Evolutionary conservation across 305 asterid species (phyloP).

Genomic region (Fraxinus floribunda): DNA sequence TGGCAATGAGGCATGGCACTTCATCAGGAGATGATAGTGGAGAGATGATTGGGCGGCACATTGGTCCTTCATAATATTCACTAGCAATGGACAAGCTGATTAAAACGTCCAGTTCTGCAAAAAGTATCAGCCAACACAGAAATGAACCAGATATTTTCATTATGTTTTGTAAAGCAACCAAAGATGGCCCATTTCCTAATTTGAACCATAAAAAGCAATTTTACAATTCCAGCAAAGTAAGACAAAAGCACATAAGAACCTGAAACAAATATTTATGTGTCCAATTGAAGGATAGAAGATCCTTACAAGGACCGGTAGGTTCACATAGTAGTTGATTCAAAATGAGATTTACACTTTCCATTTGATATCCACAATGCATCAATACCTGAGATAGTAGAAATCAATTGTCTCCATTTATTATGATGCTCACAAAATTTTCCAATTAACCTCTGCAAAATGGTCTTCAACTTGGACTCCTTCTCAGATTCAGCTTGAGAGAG

Average conservation of each 20-base stretch:
- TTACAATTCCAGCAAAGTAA: background rate
- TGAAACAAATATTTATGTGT: slow-evolving; percentile 14
- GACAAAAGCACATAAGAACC: slow-evolving; percentile 1
- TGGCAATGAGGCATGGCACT: slow-evolving; percentile 62
- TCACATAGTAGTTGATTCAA: slow-evolving; percentile 6
- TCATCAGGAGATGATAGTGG: slow-evolving; percentile 43
- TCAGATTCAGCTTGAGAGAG: slow-evolving; percentile 86
- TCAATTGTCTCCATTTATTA: slow-evolving; percentile 77
- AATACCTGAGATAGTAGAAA: slow-evolving; percentile 77
- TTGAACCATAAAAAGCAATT: background rate
- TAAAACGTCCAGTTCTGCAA: slow-evolving; percentile 92
- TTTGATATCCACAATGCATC: slow-evolving; percentile 18
- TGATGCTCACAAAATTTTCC: slow-evolving; percentile 76
- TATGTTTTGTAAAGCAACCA: background rate
- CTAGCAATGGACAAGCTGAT: slow-evolving; percentile 90
- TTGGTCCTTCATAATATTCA: slow-evolving; percentile 76
- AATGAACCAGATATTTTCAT: background rate
- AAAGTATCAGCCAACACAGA: slow-evolving; percentile 26
- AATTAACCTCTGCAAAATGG: slow-evolving; percentile 80
- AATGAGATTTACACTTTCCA: slow-evolving; percentile 18
- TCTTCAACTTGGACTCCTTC: slow-evolving; percentile 79
- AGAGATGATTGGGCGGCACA: slow-evolving; percentile 70
- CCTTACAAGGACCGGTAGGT: slow-evolving; percentile 7
- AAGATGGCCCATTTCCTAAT: background rate
- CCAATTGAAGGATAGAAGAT: slow-evolving; percentile 10